Percentiles rank a stretch among this genome's conserved stretches.
phyloP scores from a whole-genome alignment of 208 protist genomes.

The Angomonas deanei region DNA sequence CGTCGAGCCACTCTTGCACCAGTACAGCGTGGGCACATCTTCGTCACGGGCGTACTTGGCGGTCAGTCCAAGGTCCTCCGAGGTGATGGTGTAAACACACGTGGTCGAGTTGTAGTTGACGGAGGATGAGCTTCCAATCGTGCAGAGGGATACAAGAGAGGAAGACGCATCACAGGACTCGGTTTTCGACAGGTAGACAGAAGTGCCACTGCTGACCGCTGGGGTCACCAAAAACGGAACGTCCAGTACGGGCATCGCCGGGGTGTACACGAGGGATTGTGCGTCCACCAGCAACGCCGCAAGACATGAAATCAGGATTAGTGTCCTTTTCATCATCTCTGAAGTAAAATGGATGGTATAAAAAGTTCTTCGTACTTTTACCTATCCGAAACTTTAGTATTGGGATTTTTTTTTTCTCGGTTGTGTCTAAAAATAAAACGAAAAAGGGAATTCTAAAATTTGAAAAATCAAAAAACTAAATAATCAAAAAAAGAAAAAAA shows the following conservation, averaged over 20 bases:
- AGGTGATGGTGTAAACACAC: conserved; percentile 44
- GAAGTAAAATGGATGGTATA: not conserved
- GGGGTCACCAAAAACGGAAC: conserved; percentile 44
- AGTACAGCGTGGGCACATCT: conserved; percentile 20
- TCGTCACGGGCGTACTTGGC: not conserved
- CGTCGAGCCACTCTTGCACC: conserved; percentile 33
- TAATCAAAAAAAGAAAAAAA: conserved; percentile 14
- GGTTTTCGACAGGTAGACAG: conserved; percentile 32
- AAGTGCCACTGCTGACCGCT: conserved; percentile 10
- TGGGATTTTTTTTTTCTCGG: not conserved
- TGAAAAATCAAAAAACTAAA: conserved; percentile 5
- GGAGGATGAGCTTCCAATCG: conserved; percentile 10
- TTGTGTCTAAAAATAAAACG: not conserved
- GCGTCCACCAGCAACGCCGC: not conserved
- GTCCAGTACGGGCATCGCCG: conserved; percentile 36
- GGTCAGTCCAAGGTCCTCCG: conserved; percentile 16
- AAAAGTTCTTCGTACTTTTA: conserved; percentile 1
- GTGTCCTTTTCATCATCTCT: not conserved
- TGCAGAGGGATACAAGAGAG: conserved; percentile 25
- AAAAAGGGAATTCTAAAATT: not conserved
- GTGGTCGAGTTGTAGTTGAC: conserved; percentile 24
- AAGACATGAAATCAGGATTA: not conserved
- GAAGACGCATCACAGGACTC: conserved; percentile 15
- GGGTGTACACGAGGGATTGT: conserved; percentile 19
- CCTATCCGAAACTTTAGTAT: conserved; percentile 4